phyloP scores from a whole-genome alignment of 495 filamentous ascomycete genomes.

The Xylaria nigripes region DNA sequence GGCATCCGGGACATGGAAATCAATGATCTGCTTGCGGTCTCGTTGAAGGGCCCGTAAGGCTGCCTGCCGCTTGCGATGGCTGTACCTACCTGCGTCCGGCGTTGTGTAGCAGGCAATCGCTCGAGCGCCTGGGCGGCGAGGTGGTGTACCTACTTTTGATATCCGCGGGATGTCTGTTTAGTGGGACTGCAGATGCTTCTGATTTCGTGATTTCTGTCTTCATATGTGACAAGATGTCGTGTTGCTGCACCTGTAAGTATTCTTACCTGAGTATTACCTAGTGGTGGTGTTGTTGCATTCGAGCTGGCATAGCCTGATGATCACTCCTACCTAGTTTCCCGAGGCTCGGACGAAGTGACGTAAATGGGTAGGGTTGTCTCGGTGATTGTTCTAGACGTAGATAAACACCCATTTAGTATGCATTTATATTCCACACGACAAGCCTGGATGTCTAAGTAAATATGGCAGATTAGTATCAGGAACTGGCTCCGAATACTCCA shows the following conservation, averaged over 20 bases:
- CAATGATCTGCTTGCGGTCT: too few species aligned
- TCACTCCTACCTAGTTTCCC: neutral
- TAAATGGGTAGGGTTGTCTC: neutral
- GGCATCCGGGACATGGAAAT: too few species aligned
- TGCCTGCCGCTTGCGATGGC: too few species aligned
- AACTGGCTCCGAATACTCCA: neutral
- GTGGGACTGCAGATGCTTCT: neutral
- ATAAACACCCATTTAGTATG: neutral
- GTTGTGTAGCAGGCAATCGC: too few species aligned
- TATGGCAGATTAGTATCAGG: neutral
- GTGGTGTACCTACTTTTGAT: too few species aligned
- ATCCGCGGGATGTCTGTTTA: neutral
- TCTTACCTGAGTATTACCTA: too few species aligned
- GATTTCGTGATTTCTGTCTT: neutral
- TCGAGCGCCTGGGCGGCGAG: too few species aligned
- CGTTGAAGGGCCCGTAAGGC: too few species aligned
- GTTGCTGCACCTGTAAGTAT: neutral
- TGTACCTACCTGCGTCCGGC: too few species aligned
- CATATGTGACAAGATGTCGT: neutral
- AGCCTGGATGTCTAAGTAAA: neutral
- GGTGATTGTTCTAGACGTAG: neutral
- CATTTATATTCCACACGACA: neutral
- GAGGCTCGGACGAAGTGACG: neutral
- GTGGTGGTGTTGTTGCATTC: neutral
- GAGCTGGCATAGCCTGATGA: neutral